phyloP scores from a whole-genome alignment of 2,329 filamentous ascomycete genomes.

The Cladophialophora yegresii region DNA sequence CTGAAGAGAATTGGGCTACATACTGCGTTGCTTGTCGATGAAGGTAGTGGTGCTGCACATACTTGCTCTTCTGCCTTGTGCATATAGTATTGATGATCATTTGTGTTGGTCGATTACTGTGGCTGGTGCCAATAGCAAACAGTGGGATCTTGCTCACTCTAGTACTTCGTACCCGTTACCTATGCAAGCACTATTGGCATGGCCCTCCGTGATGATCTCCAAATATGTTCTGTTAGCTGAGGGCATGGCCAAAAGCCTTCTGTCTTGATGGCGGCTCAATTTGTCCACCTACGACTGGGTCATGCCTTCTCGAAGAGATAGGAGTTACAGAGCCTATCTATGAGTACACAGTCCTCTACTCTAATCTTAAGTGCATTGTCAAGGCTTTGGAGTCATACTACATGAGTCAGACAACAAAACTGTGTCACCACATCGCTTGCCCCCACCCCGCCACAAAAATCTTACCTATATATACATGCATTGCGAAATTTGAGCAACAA shows the following conservation, averaged over 20 bases:
- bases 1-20: not conserved
- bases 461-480: too few species aligned
- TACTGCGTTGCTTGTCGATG: not conserved
- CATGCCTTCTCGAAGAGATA: not conserved
- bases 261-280: not conserved
- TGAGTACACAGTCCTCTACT: too few species aligned
- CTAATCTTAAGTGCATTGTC: too few species aligned
- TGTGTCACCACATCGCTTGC: not conserved
- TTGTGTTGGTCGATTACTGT: not conserved
- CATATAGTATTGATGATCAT: not conserved
- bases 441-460: not conserved
- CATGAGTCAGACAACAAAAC: not conserved
- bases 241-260: too few species aligned
- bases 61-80: not conserved
- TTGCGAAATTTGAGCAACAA: not conserved
- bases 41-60: not conserved
- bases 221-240: not conserved
- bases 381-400: not conserved
- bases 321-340: too few species aligned
- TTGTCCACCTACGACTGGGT: not conserved
- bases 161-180: not conserved
- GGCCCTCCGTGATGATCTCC: not conserved
- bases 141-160: not conserved
- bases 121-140: not conserved
- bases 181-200: not conserved